Evolutionary conservation across 257 asterid species (phyloP).

Genomic region (Echium plantagineum): DNA sequence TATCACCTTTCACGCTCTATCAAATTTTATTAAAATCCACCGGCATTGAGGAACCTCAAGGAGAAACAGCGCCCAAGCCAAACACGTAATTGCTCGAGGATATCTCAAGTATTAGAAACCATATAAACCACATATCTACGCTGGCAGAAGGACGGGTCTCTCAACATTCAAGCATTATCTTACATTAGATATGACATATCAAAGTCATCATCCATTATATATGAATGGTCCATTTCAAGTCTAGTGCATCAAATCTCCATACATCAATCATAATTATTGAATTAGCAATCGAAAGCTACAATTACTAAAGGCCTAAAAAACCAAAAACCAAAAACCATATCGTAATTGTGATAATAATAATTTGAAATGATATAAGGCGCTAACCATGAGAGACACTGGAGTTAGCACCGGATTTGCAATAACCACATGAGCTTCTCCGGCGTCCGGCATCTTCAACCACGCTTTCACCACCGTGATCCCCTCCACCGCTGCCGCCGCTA

Average conservation of each 20-base stretch:
- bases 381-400: constrained; percentile 74
- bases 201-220: too few relatives aligned
- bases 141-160: background rate
- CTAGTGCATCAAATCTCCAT: too few relatives aligned
- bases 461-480: constrained; percentile 33
- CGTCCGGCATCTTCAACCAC: constrained; percentile 63
- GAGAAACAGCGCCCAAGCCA: background rate
- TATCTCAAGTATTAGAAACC: background rate
- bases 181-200: too few relatives aligned
- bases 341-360: too few relatives aligned
- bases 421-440: constrained; percentile 74
- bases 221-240: too few relatives aligned
- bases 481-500: constrained; percentile 20
- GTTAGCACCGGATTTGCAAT: constrained; percentile 64
- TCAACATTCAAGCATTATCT: background rate
- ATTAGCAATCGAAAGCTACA: too few relatives aligned
- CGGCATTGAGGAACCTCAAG: background rate
- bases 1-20: background rate
- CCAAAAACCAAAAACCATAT: too few relatives aligned
- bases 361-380: constrained; percentile 13
- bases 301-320: too few relatives aligned
- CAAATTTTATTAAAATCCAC: background rate
- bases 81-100: background rate
- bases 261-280: too few relatives aligned
- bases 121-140: background rate